Percentiles rank a stretch among this genome's conserved stretches.
Evolutionary conservation across 2,329 filamentous ascomycete genomes (phyloP).

Genomic region (Diaporthe vexans): DNA sequence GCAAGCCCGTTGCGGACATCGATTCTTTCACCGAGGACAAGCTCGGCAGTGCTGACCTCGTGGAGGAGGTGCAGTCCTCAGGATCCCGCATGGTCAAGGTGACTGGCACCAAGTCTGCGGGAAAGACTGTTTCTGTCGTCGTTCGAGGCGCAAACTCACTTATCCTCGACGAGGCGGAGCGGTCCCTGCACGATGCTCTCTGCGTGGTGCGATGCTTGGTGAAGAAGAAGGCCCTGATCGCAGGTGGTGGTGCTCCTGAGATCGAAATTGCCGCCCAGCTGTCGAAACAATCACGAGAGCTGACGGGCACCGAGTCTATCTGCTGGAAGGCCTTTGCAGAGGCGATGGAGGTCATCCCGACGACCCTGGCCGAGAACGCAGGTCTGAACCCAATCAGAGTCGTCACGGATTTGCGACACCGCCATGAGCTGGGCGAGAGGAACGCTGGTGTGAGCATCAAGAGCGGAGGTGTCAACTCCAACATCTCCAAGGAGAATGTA

Average conservation of each 20-base stretch:
- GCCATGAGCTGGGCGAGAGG: slow-evolving; percentile 94
- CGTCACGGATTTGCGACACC: slow-evolving; percentile 93
- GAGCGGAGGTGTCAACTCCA: slow-evolving; percentile 94
- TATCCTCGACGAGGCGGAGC: slow-evolving; percentile 97
- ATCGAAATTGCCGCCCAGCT: slow-evolving; percentile 95
- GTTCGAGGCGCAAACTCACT: slow-evolving; percentile 94
- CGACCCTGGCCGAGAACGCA: slow-evolving; percentile 96
- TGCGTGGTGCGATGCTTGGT: slow-evolving; percentile 97
- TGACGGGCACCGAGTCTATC: slow-evolving; percentile 93
- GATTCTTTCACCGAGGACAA: slow-evolving; percentile 99
- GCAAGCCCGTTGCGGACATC: slow-evolving; percentile 98
- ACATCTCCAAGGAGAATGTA: slow-evolving; percentile 97
- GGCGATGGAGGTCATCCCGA: slow-evolving; percentile 96
- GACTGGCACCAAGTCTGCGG: slow-evolving; percentile 86
- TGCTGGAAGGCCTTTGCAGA: slow-evolving; percentile 99
- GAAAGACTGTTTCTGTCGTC: slow-evolving; percentile 94
- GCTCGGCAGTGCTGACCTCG: slow-evolving; percentile 90
- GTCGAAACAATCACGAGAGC: slow-evolving; percentile 82
- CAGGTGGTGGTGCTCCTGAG: slow-evolving; percentile 95
- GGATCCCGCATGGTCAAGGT: slow-evolving; percentile 96
- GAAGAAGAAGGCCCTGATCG: slow-evolving; percentile 99
- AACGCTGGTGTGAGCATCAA: slow-evolving; percentile 99
- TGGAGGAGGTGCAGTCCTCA: slow-evolving; percentile 90
- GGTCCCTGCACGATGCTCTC: slow-evolving; percentile 95
- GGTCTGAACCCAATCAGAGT: slow-evolving; percentile 99